These are phyloP conservation scores for Myxozyma vanderwaltii DNA, from an alignment of 805 yeast genomes.

Conservation along the genomic window DNA sequence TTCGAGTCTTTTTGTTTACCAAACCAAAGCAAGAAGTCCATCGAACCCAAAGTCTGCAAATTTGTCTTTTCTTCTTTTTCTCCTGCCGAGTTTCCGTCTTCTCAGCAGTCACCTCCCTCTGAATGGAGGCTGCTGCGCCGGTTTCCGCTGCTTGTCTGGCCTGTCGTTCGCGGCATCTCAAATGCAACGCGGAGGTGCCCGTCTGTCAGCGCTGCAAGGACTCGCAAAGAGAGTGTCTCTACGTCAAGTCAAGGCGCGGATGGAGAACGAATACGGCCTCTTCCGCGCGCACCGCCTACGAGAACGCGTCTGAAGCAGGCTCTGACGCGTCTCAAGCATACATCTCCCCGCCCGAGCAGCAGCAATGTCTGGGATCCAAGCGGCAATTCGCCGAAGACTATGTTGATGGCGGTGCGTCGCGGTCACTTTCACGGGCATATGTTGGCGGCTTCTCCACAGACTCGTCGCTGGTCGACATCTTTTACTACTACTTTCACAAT, in stretches of 20 bases:
- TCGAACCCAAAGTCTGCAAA: too few relatives aligned
- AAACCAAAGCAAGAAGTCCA: too few relatives aligned
- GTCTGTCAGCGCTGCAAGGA: constrained; percentile 23
- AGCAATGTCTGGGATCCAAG: background rate
- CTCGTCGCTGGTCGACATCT: constrained; percentile 19
- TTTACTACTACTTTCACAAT: constrained; percentile 17
- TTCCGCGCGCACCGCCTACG: too few relatives aligned
- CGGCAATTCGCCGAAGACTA: constrained; percentile 3
- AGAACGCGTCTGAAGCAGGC: background rate
- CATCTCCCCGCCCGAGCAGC: background rate
- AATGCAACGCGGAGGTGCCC: constrained; percentile 26
- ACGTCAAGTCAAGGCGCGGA: constrained; percentile 30
- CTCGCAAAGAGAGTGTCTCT: constrained; percentile 24
- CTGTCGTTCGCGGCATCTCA: constrained; percentile 33
- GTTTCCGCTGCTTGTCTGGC: constrained; percentile 24
- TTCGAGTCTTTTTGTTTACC: too few relatives aligned
- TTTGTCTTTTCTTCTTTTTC: too few relatives aligned
- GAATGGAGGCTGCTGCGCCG: constrained; percentile 18
- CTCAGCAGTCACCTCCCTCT: background rate
- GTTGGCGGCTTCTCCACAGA: background rate
- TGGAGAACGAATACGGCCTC: too few relatives aligned
- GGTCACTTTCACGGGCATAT: background rate
- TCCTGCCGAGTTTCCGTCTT: background rate
- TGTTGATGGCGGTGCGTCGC: background rate
- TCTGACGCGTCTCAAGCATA: background rate